These are phyloP conservation scores for Alternaria arbusti DNA, from an alignment of 2,329 filamentous ascomycete genomes.

Conservation along the genomic window DNA sequence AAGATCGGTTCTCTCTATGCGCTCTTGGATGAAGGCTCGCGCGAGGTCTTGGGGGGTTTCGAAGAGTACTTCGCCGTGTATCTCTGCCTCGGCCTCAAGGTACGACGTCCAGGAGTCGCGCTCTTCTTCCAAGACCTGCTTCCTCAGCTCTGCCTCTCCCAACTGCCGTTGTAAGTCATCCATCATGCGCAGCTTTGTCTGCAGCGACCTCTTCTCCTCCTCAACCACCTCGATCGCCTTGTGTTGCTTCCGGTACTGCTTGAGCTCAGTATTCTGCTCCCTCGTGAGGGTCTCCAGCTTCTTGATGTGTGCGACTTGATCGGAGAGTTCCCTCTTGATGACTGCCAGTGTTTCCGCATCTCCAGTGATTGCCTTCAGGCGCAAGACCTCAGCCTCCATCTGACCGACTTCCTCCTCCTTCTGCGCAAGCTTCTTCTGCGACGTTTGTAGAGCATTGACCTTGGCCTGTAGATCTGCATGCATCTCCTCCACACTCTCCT, in stretches of 20 bases:
- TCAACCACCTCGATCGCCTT: constrained; percentile 93
- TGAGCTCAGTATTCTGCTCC: constrained; percentile 80
- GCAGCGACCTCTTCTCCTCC: constrained; percentile 87
- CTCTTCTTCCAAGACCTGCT: constrained; percentile 88
- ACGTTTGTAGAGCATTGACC: constrained; percentile 63
- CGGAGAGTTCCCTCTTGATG: constrained; percentile 85
- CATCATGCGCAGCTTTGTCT: constrained; percentile 77
- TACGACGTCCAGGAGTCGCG: constrained; percentile 85
- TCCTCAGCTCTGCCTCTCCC: constrained; percentile 78
- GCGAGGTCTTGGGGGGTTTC: constrained; percentile 88
- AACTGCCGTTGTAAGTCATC: constrained; percentile 77
- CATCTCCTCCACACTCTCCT: constrained; percentile 65
- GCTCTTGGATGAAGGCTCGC: constrained; percentile 80
- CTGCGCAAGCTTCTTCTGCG: constrained; percentile 71
- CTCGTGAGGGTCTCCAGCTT: constrained; percentile 80
- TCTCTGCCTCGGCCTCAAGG: constrained; percentile 70
- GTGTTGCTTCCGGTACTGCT: constrained; percentile 78
- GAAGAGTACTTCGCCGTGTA: constrained; percentile 72
- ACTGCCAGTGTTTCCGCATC: constrained; percentile 85
- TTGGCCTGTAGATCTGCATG: constrained; percentile 64
- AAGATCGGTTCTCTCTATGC: constrained; percentile 79
- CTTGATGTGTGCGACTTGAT: constrained; percentile 91
- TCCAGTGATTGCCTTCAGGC: constrained; percentile 83
- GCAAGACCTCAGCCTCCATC: constrained; percentile 82
- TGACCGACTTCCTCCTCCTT: constrained; percentile 74